Conservation (phyloP, 805 yeast genomes). For the Metschnikowia proteae region DNA sequence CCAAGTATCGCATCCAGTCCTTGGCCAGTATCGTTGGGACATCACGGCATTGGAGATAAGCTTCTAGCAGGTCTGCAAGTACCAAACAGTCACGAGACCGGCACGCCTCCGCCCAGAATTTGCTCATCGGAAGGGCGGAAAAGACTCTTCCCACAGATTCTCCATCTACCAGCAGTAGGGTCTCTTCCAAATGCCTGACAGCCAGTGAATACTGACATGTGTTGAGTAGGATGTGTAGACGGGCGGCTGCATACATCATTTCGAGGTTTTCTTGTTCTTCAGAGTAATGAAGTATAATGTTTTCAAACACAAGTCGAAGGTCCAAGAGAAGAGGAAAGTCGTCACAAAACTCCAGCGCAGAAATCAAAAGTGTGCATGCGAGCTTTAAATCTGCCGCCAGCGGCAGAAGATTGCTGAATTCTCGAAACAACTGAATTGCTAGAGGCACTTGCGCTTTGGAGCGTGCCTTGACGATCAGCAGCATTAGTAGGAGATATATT, state of each 20-base stretch:
- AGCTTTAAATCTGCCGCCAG: slow-evolving; percentile 4
- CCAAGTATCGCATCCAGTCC: slow-evolving; percentile 24
- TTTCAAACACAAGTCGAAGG: slow-evolving; percentile 24
- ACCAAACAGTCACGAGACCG: slow-evolving; percentile 22
- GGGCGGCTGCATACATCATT: slow-evolving; percentile 21
- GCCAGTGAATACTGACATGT: slow-evolving; percentile 25
- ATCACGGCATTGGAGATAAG: neutral
- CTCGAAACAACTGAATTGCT: slow-evolving; percentile 10
- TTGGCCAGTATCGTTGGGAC: slow-evolving; percentile 4
- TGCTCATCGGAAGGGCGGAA: slow-evolving; percentile 17
- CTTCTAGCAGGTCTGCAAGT: slow-evolving; percentile 12
- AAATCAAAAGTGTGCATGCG: slow-evolving; percentile 9
- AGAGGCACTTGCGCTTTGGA: slow-evolving; percentile 1
- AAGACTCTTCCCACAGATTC: neutral
- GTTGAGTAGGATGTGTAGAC: slow-evolving; percentile 22
- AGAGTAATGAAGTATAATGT: neutral
- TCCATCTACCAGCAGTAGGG: neutral
- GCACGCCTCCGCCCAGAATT: slow-evolving; percentile 17
- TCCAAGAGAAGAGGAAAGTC: slow-evolving; percentile 21
- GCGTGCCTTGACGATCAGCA: slow-evolving; percentile 10
- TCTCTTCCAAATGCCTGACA: slow-evolving; percentile 1
- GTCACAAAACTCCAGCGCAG: slow-evolving; percentile 12
- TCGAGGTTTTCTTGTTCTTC: neutral
- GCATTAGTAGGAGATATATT: slow-evolving; percentile 10
- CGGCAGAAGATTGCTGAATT: slow-evolving; percentile 1